Conservation (phyloP, 2,329 filamentous ascomycete genomes). For the Sarocladiaceae sp. region DNA sequence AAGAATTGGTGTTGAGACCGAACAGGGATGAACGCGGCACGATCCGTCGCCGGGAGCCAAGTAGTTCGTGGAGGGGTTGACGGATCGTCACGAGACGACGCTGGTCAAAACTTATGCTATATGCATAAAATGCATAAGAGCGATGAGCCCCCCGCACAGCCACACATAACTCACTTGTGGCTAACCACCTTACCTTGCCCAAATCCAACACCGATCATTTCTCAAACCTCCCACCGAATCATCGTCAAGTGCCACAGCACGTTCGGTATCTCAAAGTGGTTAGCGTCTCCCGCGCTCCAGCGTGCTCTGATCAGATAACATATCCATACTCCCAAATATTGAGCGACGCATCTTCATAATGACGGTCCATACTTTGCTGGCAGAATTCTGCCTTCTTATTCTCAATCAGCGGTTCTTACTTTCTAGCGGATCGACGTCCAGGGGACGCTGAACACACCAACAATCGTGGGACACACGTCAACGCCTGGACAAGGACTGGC, state of each 20-base stretch:
- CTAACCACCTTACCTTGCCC: neutral
- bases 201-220: neutral
- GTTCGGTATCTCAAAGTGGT: conserved; percentile 7
- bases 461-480: no score
- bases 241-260: conserved; percentile 2
- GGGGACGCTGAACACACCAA: no score
- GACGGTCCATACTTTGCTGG: neutral
- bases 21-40: no score
- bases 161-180: neutral
- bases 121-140: neutral
- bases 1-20: no score
- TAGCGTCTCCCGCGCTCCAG: neutral
- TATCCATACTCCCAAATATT: neutral
- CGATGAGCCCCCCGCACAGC: neutral
- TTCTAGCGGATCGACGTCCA: no score
- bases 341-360: neutral
- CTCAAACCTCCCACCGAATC: conserved; percentile 5
- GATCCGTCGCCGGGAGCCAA: no score
- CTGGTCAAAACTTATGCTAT: no score
- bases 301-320: neutral
- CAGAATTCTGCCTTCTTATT: neutral
- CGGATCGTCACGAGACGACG: no score
- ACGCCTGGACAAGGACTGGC: no score
- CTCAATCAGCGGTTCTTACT: no score
- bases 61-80: no score